Base-by-base conservation (phyloP, 2,329 filamentous ascomycete species). In the Gaeumannomyces tritici region DNA sequence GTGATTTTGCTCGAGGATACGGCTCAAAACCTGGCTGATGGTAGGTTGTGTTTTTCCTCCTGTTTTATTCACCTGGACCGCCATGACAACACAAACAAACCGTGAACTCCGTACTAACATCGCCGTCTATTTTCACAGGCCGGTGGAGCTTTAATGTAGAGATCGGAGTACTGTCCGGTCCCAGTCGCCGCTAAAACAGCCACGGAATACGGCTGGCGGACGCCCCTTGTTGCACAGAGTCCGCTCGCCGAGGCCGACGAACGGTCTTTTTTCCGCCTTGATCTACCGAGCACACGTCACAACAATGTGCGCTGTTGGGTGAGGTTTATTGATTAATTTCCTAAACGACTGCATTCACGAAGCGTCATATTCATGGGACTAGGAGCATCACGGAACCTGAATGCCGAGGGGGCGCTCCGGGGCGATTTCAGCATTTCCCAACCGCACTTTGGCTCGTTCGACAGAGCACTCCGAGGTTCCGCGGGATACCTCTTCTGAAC, bases 1-100 rank as follows among this genome's bases (percentile, higher is more conserved):
- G 83, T 97, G 28, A 97, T 98, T 66, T 74, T 99, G 12, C 80
- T 99, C 26, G 91, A 92, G 62, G 91, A 97, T 69, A 98, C 95
- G 2, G 95, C 95, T 0, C 89, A 96, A 67, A 96, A 96, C 69
- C 79, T 99, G 61, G 92, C 90, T 69, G 87, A 90, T 72, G 89
- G 93, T 95, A 81, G 75, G 84, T 80, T 55, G 15, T 47, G 3
- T 29, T 1, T 7, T n/a, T 4, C 21, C 42, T 8, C 26, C 12
- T n/a, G 3, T n/a, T n/a, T n/a, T n/a, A n/a, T n/a, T n/a, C 27
- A 26, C 24, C 26, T 33, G 31, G 15, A 12, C 21, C 51, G 15
- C 7, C 26, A 56, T 27, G 24, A 5, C 55, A 15, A 74, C 68
- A 56, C 28, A 24, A 27, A 33, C 12, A 33, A 1, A 29, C 18